Percentiles rank a stretch among this genome's conserved stretches.
Evolutionary conservation across 2,329 filamentous ascomycete species (phyloP).

Genomic region (Alternaria sp.): DNA sequence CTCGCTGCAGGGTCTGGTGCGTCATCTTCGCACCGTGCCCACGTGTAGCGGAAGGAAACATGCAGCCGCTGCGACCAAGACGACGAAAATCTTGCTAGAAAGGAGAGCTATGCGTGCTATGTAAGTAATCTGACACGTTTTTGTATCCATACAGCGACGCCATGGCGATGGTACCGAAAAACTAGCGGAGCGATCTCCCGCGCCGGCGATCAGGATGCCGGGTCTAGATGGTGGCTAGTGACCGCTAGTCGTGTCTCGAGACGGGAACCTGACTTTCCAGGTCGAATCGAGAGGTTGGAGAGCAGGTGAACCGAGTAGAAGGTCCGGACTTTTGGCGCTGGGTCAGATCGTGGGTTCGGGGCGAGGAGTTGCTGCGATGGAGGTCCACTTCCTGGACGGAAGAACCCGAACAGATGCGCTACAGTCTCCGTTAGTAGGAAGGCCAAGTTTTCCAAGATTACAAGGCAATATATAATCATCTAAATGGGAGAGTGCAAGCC

Average conservation of each 20-base stretch:
- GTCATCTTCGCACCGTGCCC: neutral
- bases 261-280: neutral
- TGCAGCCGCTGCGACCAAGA: neutral
- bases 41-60: neutral
- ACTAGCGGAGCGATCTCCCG: neutral
- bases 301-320: neutral
- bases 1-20: neutral
- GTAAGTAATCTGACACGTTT: neutral
- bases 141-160: neutral
- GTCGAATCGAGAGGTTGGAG: neutral
- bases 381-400: neutral
- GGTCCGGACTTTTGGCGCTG: neutral
- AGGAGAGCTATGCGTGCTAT: neutral
- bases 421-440: neutral
- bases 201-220: neutral
- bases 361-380: neutral
- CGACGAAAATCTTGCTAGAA: neutral
- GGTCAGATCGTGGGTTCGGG: neutral
- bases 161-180: neutral
- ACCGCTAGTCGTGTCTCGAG: neutral
- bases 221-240: neutral
- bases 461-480: rapidly evolving
- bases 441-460: rapidly evolving
- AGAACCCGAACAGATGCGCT: neutral
- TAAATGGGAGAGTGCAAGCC: neutral